Percentiles rank a stretch among this genome's conserved stretches.
Conservation (phyloP, 768 basidiomycete genomes). For the Leccinum subgranulosum region DNA sequence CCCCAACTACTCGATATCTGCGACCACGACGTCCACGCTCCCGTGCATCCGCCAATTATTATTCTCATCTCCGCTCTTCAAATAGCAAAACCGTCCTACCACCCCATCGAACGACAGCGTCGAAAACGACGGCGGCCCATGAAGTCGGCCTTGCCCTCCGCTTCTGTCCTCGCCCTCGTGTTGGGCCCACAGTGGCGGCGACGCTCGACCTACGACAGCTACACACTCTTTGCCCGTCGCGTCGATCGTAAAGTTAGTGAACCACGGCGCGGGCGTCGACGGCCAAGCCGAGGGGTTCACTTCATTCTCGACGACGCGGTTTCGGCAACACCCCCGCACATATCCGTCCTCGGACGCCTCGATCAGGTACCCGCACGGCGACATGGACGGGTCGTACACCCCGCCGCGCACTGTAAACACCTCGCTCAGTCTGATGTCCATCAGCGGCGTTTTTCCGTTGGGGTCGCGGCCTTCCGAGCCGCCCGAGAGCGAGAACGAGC, state of each 20-base stretch:
- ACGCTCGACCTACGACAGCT: background rate
- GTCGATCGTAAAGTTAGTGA: background rate
- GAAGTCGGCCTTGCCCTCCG: too few relatives aligned
- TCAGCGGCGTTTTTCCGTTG: background rate
- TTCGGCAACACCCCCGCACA: constrained; percentile 1
- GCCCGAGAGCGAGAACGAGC: too few relatives aligned
- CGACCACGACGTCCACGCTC: background rate
- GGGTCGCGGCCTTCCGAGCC: background rate
- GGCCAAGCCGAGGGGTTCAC: background rate
- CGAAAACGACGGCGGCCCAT: background rate
- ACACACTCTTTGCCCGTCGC: background rate
- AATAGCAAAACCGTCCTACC: background rate
- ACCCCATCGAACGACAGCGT: background rate
- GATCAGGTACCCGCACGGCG: background rate
- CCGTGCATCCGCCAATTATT: background rate
- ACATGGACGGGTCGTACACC: background rate
- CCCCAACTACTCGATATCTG: background rate
- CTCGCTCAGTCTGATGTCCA: background rate
- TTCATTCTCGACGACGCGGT: background rate
- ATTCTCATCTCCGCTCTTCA: background rate
- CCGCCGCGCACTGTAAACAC: constrained; percentile 1
- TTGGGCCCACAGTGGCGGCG: background rate
- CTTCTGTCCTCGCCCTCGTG: background rate
- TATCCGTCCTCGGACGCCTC: constrained; percentile 6
- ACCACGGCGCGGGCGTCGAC: background rate